A percentile compares a stretch with the other conserved stretches of the same genome.
Evolutionary conservation across 2,329 filamentous ascomycete species (phyloP).

Genomic region (Arthroderma sp.): DNA sequence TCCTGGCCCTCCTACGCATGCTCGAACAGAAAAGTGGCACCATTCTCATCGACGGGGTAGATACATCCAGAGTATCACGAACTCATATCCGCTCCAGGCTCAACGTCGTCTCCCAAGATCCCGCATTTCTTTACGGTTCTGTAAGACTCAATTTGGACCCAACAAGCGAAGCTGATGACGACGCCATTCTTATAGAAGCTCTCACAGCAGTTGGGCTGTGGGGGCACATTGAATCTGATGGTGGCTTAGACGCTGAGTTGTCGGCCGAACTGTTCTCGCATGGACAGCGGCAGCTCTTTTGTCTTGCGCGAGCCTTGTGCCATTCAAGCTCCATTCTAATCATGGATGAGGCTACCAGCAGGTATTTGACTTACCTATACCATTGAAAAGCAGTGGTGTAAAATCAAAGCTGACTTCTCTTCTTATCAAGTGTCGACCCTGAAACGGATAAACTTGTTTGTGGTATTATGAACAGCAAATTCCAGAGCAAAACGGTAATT

Average conservation of each 20-base stretch:
- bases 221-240: too few species aligned
- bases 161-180: too few species aligned
- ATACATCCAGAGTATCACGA: conserved; percentile 79
- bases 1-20: conserved; percentile 86
- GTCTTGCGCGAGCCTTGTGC: conserved; percentile 50
- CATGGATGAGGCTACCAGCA: conserved; percentile 52
- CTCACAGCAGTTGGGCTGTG: too few species aligned
- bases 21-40: conserved; percentile 71
- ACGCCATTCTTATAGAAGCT: too few species aligned
- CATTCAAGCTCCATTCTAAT: conserved; percentile 50
- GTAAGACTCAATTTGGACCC: conserved; percentile 32
- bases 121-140: conserved; percentile 83
- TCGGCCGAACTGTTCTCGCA: conserved; percentile 29
- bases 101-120: conserved; percentile 95
- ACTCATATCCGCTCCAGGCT: conserved; percentile 75
- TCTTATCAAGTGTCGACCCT: conserved; percentile 48
- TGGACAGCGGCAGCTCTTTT: conserved; percentile 54
- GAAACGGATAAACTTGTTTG: conserved; percentile 55
- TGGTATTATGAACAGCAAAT: conserved; percentile 51
- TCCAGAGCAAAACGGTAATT: conserved; percentile 87
- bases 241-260: conserved; percentile 32
- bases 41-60: conserved; percentile 53
- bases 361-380: conserved; percentile 16
- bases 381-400: too few species aligned
- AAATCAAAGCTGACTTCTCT: too few species aligned